Base-by-base conservation (phyloP, 768 basidiomycete genomes). In the Mycena albidolilacea region DNA sequence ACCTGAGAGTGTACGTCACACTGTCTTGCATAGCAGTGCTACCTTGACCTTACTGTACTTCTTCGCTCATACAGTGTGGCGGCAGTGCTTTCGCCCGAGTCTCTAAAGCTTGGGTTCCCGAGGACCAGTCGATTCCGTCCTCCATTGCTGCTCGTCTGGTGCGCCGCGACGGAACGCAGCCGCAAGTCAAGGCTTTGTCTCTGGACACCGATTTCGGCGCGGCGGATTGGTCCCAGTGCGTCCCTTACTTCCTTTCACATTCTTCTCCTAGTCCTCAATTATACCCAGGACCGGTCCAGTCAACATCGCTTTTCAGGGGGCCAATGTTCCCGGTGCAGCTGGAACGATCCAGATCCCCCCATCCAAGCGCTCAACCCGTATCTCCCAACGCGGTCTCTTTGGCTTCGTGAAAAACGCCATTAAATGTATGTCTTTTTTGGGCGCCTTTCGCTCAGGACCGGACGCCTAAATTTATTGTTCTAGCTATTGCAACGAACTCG, bases 1-100 rank as follows among this genome's bases (percentile, higher is more conserved):
- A 0, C 84, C 84, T 0, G 79, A 84, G 58, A 76, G 75, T 63
- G 84, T 84, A 48, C 39, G 80, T 77, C 37, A 39, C 17, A 46
- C 15, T 21, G 11, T 46, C 3, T 37, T 64, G 5, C 15, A 46
- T 62, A 23, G 23, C 23, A 30, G 30, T 30, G 44, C 35, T 58
- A 30, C 30, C 30, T 54, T 19, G 5, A 3, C 21, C 37, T 17
- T 50, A 3, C 37, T 68, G 0, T 48, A 57, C 19, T 10, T 44
- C 55, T 63, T 14, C 14, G 23, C 4, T 8, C 3, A 15, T 37
- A 58, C 12, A 63, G 69, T 72, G 71, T 35, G 74, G 71, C 35
- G 60, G 46, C 39, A 64, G 76, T 46, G 77, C 80, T 5, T 82
- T 82, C 65, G 82, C 82, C 3, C 77, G 80, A 23, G 76, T 82